Conservation (phyloP, 176 grass and related monocot species). For the Raddia guianensis region DNA sequence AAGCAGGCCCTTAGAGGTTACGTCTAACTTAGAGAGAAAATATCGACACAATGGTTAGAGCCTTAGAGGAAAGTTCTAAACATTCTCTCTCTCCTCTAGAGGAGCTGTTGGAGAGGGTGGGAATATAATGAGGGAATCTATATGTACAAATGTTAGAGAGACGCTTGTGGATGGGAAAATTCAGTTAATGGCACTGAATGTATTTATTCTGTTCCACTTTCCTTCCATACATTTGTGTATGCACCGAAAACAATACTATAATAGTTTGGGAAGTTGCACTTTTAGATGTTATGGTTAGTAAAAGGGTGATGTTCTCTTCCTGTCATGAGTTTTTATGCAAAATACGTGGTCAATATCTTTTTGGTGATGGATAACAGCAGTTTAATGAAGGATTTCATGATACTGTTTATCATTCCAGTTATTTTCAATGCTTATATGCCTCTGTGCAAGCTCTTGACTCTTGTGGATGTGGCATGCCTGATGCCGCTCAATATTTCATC, state of each 20-base stretch:
- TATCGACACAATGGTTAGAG: too few relatives aligned
- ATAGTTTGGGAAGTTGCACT: constrained; percentile 16
- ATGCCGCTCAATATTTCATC: background rate
- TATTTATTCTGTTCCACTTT: constrained; percentile 37
- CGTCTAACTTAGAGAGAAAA: too few relatives aligned
- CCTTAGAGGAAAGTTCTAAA: too few relatives aligned
- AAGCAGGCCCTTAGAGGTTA: too few relatives aligned
- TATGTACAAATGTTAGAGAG: too few relatives aligned
- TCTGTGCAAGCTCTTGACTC: constrained; percentile 14
- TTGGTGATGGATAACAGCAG: constrained; percentile 26
- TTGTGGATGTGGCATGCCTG: background rate
- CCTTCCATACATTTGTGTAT: background rate
- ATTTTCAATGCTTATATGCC: constrained; percentile 19
- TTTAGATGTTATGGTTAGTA: background rate
- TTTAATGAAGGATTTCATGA: background rate
- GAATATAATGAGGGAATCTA: too few relatives aligned
- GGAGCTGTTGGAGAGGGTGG: too few relatives aligned
- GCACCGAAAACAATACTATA: constrained; percentile 7
- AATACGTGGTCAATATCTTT: constrained; percentile 4
- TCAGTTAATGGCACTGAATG: too few relatives aligned
- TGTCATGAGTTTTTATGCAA: constrained; percentile 13
- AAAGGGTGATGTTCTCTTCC: background rate
- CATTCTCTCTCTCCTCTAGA: too few relatives aligned
- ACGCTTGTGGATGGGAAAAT: too few relatives aligned
- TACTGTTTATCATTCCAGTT: constrained; percentile 16